Base-by-base conservation (phyloP, 345 rosid genomes). In the Ailanthus altissimus region DNA sequence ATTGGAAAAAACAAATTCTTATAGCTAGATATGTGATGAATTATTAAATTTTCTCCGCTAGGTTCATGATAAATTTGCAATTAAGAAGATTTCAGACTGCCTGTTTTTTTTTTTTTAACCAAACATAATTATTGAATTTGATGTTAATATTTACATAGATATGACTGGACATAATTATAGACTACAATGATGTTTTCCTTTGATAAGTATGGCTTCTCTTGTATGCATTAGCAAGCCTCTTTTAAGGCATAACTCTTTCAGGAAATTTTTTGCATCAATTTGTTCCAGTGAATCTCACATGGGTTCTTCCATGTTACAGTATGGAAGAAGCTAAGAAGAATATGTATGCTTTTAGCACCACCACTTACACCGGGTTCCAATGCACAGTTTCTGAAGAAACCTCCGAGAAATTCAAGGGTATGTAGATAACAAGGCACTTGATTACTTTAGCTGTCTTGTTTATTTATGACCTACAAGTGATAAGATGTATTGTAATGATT, bases 311-410 rank as follows among this genome's bases (percentile, higher is more conserved):
- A 67, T 43, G n/a, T 64, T 46, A 54, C 84, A 94, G 98, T 85
- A 92, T 93, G 97, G 98, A 93, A 84, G 98, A 93, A 81, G 99
- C 97, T 21, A 93, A 91, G 91, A 92, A 90, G 85, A 96, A 93
- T 83, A 88, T 93, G 97, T 96, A 92, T 61, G 98, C 98, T 23
- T 93, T 96, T 79, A 94, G 98, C 65, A 94, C 97, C 36, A 90
- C 98, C 13, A 94, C 97, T 1, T 94, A 94, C 78, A 94, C 98
- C 45, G 97, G 99, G 45, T 96, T 96, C 73, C 98, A 96, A 67
- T 96, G 97, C 85, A 94, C 94, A 5, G 91, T 91, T 2, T 87
- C 85, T 12, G 94, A 93, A 84, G 97, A 88, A 77, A 91, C 94
- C 8, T 93, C 97, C 36, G 96, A 94, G 89, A 92, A 92, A 78